Conservation (phyloP, 441 rosid genomes). For the Hura crepitans region DNA sequence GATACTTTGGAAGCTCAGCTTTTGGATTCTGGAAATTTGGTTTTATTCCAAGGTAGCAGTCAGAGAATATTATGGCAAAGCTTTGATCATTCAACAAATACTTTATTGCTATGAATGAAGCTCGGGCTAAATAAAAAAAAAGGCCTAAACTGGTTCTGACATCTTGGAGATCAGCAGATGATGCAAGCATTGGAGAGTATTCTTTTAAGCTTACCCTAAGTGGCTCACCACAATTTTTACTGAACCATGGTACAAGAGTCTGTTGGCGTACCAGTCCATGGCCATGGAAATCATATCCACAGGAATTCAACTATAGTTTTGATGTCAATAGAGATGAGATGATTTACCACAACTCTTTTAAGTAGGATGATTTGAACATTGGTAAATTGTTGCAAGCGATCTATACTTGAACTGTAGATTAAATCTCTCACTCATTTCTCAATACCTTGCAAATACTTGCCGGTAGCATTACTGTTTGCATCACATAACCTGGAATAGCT, state of each 20-base stretch:
- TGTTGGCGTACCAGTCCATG: slow-evolving; percentile 11
- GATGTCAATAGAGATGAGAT: slow-evolving; percentile 22
- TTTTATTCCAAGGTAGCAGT: neutral
- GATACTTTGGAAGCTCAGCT: slow-evolving; percentile 10
- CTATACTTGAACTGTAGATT: too few relatives aligned
- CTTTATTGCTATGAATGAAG: slow-evolving; percentile 18
- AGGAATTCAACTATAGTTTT: neutral
- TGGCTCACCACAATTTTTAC: slow-evolving; percentile 21
- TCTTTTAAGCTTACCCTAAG: neutral
- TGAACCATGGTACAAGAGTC: slow-evolving; percentile 18
- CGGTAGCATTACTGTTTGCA: too few relatives aligned
- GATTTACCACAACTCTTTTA: neutral
- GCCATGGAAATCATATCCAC: slow-evolving; percentile 12
- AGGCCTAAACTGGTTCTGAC: slow-evolving; percentile 11
- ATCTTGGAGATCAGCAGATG: slow-evolving; percentile 28
- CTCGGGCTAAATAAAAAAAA: neutral
- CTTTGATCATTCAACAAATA: slow-evolving; percentile 22
- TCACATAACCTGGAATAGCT: too few relatives aligned
- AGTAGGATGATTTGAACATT: slow-evolving; percentile 13
- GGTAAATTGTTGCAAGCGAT: slow-evolving; percentile 5
- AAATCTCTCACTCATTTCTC: too few relatives aligned
- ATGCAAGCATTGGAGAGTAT: slow-evolving; percentile 5
- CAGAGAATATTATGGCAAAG: slow-evolving; percentile 21
- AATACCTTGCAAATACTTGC: too few relatives aligned
- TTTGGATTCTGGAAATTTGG: slow-evolving; percentile 37